Evolutionary conservation across 2,329 filamentous ascomycete species (phyloP).

Genomic region (Colletotrichum australisinense): DNA sequence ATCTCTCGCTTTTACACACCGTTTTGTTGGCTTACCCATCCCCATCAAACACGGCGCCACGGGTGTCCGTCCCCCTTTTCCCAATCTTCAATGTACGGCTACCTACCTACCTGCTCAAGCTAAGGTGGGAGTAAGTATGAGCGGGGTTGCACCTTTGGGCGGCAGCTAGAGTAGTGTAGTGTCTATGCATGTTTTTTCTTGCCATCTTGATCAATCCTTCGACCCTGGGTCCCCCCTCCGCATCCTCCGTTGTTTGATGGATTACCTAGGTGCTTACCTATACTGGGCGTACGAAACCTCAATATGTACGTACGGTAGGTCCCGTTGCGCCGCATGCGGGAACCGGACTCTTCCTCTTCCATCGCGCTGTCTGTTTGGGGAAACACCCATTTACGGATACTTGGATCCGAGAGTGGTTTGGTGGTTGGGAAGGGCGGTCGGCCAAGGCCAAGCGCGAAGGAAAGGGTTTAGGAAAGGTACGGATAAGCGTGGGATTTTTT

Average conservation of each 20-base stretch:
- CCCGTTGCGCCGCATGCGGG: conserved; percentile 7
- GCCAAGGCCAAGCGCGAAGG: neutral
- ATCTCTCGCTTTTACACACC: neutral
- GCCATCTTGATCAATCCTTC: neutral
- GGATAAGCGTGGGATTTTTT: neutral
- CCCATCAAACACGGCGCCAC: neutral
- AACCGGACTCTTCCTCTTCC: neutral
- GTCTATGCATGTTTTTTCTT: neutral
- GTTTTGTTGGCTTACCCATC: neutral
- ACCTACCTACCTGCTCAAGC: neutral
- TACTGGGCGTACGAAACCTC: neutral
- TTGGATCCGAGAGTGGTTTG: neutral
- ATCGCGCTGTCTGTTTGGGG: neutral
- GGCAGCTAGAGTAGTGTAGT: neutral
- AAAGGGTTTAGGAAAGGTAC: no score
- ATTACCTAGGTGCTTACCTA: no score
- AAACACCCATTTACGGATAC: no score
- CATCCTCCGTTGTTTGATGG: no score
- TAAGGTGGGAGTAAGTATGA: neutral
- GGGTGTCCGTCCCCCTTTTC: neutral
- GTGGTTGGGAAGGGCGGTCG: neutral
- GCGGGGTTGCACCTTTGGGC: neutral
- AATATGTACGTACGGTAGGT: neutral
- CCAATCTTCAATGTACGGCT: neutral
- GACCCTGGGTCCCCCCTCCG: neutral